Conservation (phyloP, 345 rosid genomes). For the Dovyalis caffra region DNA sequence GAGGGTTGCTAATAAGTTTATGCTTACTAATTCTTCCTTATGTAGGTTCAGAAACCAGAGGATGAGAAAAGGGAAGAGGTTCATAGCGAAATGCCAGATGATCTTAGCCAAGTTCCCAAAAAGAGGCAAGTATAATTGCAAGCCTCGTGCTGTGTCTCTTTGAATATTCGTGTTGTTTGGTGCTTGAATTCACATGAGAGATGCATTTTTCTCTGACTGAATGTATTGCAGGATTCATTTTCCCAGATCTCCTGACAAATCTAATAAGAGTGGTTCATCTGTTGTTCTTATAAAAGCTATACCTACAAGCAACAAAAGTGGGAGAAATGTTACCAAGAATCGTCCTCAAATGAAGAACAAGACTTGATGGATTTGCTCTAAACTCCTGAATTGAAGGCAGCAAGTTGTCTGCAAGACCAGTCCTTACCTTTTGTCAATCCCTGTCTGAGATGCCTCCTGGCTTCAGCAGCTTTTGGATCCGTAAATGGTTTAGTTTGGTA, state of each 20-base stretch:
- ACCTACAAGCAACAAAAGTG: conserved; percentile 42
- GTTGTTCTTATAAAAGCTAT: conserved; percentile 35
- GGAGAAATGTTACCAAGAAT: conserved; percentile 25
- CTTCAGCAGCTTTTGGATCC: neutral
- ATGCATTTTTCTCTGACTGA: conserved; percentile 1
- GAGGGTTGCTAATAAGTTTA: conserved; percentile 11
- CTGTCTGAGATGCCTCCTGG: neutral
- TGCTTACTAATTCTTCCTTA: conserved; percentile 11
- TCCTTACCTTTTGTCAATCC: neutral
- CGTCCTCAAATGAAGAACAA: conserved; percentile 14
- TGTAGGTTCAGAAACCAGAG: conserved; percentile 35
- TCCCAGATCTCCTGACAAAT: conserved; percentile 45
- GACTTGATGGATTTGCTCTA: neutral
- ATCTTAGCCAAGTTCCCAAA: conserved; percentile 33
- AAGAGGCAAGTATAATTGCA: conserved; percentile 42
- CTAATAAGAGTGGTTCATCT: conserved; percentile 43
- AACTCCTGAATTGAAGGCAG: neutral
- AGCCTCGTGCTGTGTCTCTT: conserved; percentile 2
- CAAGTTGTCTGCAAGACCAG: neutral
- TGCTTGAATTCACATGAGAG: conserved; percentile 3
- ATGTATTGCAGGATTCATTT: conserved; percentile 22
- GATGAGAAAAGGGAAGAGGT: conserved; percentile 27
- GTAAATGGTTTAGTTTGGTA: conserved; percentile 9
- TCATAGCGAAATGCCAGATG: conserved; percentile 30
- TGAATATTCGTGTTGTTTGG: neutral